These are phyloP conservation scores for Rauvolfia tetraphylla DNA, from an alignment of 257 asterid genomes.

Conservation along the genomic window DNA sequence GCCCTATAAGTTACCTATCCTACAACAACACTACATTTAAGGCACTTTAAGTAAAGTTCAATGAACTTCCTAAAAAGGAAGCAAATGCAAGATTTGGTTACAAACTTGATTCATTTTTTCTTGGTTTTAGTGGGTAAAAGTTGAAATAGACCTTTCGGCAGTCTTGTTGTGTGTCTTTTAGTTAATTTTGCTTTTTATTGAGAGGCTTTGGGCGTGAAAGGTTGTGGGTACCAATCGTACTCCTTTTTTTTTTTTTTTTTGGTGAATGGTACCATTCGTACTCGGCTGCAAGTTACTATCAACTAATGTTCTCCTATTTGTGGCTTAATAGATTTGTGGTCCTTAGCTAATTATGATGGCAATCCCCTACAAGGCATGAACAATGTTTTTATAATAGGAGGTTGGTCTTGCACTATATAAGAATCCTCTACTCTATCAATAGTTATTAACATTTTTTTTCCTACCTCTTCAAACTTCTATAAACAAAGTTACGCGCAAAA, in stretches of 20 bases:
- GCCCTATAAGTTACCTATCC: not conserved
- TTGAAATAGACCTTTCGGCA: conserved; percentile 13
- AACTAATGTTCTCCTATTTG: not conserved
- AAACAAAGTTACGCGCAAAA: no score
- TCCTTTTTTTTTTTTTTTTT: no score
- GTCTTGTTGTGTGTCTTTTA: not conserved
- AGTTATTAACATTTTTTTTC: no score
- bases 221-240: conserved; percentile 20
- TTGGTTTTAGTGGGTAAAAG: conserved; percentile 3
- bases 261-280: conserved; percentile 21
- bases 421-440: not conserved
- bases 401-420: no score
- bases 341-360: not conserved
- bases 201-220: conserved; percentile 13
- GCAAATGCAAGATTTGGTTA: not conserved
- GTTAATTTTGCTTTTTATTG: conserved; percentile 16
- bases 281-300: conserved; percentile 16
- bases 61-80: not conserved
- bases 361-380: not conserved
- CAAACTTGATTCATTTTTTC: not conserved
- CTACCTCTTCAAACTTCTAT: no score
- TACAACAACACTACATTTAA: not conserved
- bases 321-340: not conserved
- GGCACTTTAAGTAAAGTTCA: conserved; percentile 7
- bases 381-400: not conserved